Percentiles rank a stretch among this genome's conserved stretches.
These are phyloP conservation scores for Lophiotrema nucula DNA, from an alignment of 495 filamentous ascomycete genomes.

Conservation along the genomic window DNA sequence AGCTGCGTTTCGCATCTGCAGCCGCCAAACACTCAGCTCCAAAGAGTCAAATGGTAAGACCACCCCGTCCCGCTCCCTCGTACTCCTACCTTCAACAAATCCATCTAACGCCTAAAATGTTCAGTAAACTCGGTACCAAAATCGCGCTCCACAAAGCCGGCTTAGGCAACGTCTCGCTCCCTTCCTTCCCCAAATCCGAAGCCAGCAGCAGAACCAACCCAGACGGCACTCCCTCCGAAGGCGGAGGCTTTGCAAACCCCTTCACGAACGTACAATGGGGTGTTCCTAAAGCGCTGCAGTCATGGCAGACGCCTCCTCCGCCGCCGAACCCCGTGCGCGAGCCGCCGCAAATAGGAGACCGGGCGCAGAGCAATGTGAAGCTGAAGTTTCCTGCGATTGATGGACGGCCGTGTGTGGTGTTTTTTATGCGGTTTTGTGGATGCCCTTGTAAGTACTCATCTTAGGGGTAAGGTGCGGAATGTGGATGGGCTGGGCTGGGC, in stretches of 20 bases:
- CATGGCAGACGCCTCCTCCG: conserved; percentile 25
- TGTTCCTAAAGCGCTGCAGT: conserved; percentile 17
- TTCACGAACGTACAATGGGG: conserved; percentile 26
- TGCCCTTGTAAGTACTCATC: conserved; percentile 26
- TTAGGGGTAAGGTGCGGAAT: no score
- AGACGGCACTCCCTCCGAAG: background rate
- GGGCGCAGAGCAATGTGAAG: conserved; percentile 22
- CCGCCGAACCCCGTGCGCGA: conserved; percentile 19
- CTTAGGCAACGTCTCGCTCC: conserved; percentile 22
- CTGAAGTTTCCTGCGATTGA: conserved; percentile 25
- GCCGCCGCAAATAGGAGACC: conserved; percentile 7
- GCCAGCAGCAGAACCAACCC: background rate
- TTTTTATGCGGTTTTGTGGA: conserved; percentile 21
- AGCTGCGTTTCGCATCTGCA: conserved; percentile 12
- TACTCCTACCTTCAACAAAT: background rate
- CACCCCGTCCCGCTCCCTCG: background rate
- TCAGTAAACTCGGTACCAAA: conserved; percentile 25
- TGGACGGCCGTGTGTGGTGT: conserved; percentile 16
- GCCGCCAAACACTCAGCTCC: conserved; percentile 13
- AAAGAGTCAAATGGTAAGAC: background rate
- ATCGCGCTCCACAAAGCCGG: conserved; percentile 25
- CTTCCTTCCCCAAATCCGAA: conserved; percentile 18
- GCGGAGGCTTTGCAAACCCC: conserved; percentile 15
- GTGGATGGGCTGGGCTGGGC: background rate
- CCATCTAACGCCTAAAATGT: conserved; percentile 9